Evolutionary conservation across 306 rosid species (phyloP).

Genomic region (Clitoria ternatea): DNA sequence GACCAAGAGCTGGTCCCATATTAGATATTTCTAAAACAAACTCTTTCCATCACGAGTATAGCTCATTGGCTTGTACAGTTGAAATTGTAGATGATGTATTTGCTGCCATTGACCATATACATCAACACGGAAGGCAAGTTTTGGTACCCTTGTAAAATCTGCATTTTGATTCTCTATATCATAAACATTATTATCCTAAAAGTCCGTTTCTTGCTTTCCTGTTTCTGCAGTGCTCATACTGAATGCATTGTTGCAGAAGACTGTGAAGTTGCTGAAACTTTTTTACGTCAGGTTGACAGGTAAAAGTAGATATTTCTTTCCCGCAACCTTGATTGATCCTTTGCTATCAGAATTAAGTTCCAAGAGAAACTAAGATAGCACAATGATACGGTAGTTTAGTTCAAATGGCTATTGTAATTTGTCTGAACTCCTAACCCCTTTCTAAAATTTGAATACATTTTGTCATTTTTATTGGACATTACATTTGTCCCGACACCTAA

Average conservation of each 20-base stretch:
- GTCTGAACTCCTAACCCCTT: neutral
- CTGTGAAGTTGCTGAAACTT: constrained; percentile 53
- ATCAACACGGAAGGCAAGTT: constrained; percentile 70
- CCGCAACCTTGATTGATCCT: neutral
- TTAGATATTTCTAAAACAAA: constrained; percentile 51
- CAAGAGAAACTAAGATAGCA: neutral
- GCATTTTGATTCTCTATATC: neutral
- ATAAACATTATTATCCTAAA: neutral
- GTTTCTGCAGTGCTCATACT: constrained; percentile 66
- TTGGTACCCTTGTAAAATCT: neutral
- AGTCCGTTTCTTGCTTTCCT: neutral
- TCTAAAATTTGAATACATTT: neutral
- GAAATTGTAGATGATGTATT: constrained; percentile 81
- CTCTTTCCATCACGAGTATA: constrained; percentile 64
- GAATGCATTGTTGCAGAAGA: constrained; percentile 83
- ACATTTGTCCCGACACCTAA: neutral
- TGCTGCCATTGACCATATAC: constrained; percentile 77
- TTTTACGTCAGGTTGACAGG: constrained; percentile 78
- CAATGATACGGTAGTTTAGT: neutral
- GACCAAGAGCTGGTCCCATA: constrained; percentile 59
- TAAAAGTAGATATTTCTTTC: constrained; percentile 5
- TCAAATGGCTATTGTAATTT: neutral
- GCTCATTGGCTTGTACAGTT: constrained; percentile 67
- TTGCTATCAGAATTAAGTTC: neutral
- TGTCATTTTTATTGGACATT: neutral